A percentile compares a stretch with the other conserved stretches of the same genome.
These are phyloP conservation scores for Chaetomium fimeti DNA, from an alignment of 495 filamentous ascomycete genomes.

Conservation along the genomic window DNA sequence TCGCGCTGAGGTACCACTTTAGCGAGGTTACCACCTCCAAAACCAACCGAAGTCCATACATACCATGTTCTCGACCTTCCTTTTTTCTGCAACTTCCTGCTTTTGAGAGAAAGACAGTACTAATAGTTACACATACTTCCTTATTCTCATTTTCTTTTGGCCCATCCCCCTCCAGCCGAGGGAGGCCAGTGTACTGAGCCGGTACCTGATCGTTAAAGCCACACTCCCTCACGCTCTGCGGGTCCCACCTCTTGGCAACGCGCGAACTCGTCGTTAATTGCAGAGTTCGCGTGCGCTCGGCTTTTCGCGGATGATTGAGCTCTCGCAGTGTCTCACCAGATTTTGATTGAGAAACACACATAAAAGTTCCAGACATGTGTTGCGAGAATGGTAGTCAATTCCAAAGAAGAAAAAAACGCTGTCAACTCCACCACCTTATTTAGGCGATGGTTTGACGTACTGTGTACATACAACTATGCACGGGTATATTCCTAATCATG, in stretches of 20 bases:
- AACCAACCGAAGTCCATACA: no score
- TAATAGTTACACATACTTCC: no score
- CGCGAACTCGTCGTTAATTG: slow-evolving; percentile 20
- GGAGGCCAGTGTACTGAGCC: no score
- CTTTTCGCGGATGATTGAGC: neutral
- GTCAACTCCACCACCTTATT: slow-evolving; percentile 5
- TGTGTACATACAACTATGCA: neutral
- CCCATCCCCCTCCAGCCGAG: neutral
- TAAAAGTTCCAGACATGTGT: neutral
- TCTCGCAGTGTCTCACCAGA: neutral
- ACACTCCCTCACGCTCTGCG: slow-evolving; percentile 4
- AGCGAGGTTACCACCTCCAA: no score
- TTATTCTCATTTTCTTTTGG: neutral
- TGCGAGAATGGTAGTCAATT: neutral
- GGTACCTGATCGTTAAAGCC: no score
- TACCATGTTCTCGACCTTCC: no score
- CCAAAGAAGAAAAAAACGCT: neutral
- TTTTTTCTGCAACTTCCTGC: no score
- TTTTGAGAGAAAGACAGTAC: no score
- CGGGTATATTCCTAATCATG: no score
- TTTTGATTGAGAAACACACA: neutral
- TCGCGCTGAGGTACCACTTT: no score
- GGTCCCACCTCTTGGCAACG: slow-evolving; percentile 20
- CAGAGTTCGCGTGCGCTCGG: neutral
- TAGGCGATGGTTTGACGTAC: neutral